Evolutionary conservation across 768 basidiomycete genomes (phyloP).

Genomic region (Austroboletus festivus): DNA sequence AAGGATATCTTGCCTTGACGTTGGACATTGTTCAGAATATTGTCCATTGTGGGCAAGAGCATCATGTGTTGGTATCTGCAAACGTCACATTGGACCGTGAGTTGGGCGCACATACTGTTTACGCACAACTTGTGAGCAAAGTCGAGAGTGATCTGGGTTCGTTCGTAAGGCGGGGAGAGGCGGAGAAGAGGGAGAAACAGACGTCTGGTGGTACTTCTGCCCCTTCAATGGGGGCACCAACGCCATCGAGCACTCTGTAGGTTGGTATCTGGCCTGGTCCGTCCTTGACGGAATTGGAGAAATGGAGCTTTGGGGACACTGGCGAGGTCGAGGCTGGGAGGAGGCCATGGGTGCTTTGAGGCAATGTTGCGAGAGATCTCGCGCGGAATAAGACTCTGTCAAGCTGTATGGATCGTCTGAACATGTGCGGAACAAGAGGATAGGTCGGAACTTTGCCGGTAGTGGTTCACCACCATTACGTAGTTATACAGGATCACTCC

Average conservation of each 20-base stretch:
- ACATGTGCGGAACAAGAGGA: slow-evolving; percentile 13
- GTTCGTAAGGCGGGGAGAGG: slow-evolving; percentile 5
- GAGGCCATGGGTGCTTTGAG: slow-evolving; percentile 27
- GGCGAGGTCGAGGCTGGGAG: slow-evolving; percentile 52
- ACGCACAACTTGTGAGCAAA: slow-evolving; percentile 61
- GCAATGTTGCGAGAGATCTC: slow-evolving; percentile 16
- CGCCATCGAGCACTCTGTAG: slow-evolving; percentile 80
- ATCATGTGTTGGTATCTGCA: slow-evolving; percentile 74
- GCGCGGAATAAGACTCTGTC: background rate
- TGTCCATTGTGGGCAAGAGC: slow-evolving; percentile 80
- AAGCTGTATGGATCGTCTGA: slow-evolving; percentile 4
- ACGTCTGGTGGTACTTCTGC: slow-evolving; percentile 80
- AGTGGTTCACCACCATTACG: no score
- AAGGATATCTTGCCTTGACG: slow-evolving; percentile 92
- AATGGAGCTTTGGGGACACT: slow-evolving; percentile 65
- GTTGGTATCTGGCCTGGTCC: slow-evolving; percentile 72
- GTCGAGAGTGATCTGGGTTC: slow-evolving; percentile 58
- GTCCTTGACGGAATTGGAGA: slow-evolving; percentile 75
- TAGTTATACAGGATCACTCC: slow-evolving; percentile 1
- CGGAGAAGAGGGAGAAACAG: slow-evolving; percentile 14
- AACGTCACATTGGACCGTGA: background rate
- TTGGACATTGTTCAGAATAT: slow-evolving; percentile 86
- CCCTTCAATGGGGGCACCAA: slow-evolving; percentile 68
- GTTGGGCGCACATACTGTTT: slow-evolving; percentile 1
- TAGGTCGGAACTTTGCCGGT: slow-evolving; percentile 20